These are phyloP conservation scores for Lactarius evosmus DNA, from an alignment of 768 basidiomycete genomes.

Conservation along the genomic window DNA sequence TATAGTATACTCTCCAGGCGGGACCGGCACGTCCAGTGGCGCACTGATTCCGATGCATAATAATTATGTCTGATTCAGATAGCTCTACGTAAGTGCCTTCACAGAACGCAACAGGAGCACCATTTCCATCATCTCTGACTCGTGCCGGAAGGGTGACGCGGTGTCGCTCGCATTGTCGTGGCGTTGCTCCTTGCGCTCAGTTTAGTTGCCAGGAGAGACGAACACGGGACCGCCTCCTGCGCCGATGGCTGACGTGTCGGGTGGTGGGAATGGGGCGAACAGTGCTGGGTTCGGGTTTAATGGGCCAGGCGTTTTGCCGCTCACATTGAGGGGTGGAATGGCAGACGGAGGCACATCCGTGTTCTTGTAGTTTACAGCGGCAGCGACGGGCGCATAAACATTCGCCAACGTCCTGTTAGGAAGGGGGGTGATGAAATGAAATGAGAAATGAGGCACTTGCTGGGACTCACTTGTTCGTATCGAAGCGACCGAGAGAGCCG, in stretches of 20 bases:
- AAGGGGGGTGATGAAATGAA: not conserved
- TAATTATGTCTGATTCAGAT: too few relatives aligned
- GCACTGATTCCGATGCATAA: too few relatives aligned
- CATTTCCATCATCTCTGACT: too few relatives aligned
- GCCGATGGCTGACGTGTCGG: conserved; percentile 38
- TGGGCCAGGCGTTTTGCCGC: conserved; percentile 43
- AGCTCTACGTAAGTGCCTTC: too few relatives aligned
- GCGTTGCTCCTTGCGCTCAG: too few relatives aligned
- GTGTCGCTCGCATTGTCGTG: too few relatives aligned
- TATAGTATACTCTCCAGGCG: too few relatives aligned
- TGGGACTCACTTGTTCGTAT: conserved; percentile 44
- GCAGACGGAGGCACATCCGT: conserved; percentile 31
- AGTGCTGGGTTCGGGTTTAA: conserved; percentile 36
- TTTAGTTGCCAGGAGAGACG: conserved; percentile 36
- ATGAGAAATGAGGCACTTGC: not conserved
- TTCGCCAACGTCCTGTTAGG: conserved; percentile 38
- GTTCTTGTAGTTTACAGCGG: conserved; percentile 45
- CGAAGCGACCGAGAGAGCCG: conserved; percentile 53
- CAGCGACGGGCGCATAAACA: conserved; percentile 50
- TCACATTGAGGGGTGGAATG: conserved; percentile 42
- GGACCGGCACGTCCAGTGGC: too few relatives aligned
- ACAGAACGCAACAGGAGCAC: too few relatives aligned
- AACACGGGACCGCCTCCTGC: conserved; percentile 45
- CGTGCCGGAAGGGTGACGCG: too few relatives aligned
- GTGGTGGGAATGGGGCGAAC: conserved; percentile 46